These are phyloP conservation scores for Tetrahymena borealis DNA, from an alignment of 73 alveolate genomes.

Conservation along the genomic window DNA sequence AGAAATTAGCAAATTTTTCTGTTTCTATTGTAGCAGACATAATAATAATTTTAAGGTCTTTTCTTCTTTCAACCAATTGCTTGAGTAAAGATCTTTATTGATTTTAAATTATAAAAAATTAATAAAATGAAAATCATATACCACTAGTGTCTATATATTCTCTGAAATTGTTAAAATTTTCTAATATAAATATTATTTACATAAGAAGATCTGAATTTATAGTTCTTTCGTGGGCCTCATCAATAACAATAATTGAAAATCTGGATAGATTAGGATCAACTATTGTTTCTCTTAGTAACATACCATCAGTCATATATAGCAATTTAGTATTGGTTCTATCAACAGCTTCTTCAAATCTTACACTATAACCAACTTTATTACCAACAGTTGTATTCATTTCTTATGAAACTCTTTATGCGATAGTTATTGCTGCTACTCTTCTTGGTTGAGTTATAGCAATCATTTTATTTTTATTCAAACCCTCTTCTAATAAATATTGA, in stretches of 20 bases:
- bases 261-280: conserved; percentile 61
- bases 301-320: conserved; percentile 83
- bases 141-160: not conserved
- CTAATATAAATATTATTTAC: not conserved
- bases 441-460: conserved; percentile 89
- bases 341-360: conserved; percentile 59
- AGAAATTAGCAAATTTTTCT: conserved; percentile 32
- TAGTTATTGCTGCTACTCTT: conserved; percentile 91
- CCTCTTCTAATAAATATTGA: conserved; percentile 52
- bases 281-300: conserved; percentile 81
- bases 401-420: conserved; percentile 86
- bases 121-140: conserved; percentile 66
- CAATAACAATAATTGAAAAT: conserved; percentile 75
- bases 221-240: conserved; percentile 95
- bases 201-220: conserved; percentile 54
- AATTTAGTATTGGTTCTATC: conserved; percentile 68
- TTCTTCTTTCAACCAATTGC: conserved; percentile 49
- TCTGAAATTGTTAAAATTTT: not conserved
- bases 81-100: conserved; percentile 86
- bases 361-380: conserved; percentile 75
- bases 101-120: conserved; percentile 93
- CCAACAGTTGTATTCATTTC: conserved; percentile 69
- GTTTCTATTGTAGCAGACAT: conserved; percentile 71
- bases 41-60: conserved; percentile 50
- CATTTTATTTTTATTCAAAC: conserved; percentile 47